Base-by-base conservation (phyloP, 768 basidiomycete species). In the Auriscalpium vulgare region DNA sequence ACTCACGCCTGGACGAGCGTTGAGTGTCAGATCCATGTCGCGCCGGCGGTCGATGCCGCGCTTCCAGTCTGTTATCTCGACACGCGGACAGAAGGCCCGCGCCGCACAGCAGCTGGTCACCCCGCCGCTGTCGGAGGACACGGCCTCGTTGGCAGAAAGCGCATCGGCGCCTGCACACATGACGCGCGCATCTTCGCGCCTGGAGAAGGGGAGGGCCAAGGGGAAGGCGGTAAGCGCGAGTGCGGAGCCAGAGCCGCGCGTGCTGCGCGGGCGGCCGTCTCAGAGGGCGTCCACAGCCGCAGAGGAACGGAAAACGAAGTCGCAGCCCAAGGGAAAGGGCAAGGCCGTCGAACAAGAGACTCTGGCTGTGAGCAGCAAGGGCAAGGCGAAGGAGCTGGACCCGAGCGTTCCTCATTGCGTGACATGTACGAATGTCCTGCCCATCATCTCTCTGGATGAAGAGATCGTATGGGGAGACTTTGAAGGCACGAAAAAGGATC, bases 371-470 rank as follows among this genome's bases (percentile, higher is more conserved):
- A 55, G 36, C 14, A 29, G 50, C 29, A 7, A 50, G 51, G 67
- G 59, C 38, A 62, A 59, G 37, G 55, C 57, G 21, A 56, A 57
- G 48, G 58, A 64, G 47, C 55, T 61, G 19, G 68, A 67, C 55
- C 58, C 59, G 2, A 60, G 65, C 21, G 52, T 63, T 13, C 88
- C 88, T 49, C 80, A 71, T n/a, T 91, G 88, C 59, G 71, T 75
- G 65, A 90, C 85, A 23, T 90, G 88, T 68, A 72, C 71, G 52
- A 88, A 83, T 65, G 73, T 89, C 51, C 67, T 91, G 61, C 88
- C 88, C 3, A 78, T 91, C 56, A 90, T 90, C 62, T 79, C 84
- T 50, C 83, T 89, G 29, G 85, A 88, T 68, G 80, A 79, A 44
- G 75, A 84, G 67, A 79, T 89, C 85, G 89, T 37, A 89, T 87